Base-by-base conservation (phyloP, 306 rosid genomes). In the Parietaria judaica region DNA sequence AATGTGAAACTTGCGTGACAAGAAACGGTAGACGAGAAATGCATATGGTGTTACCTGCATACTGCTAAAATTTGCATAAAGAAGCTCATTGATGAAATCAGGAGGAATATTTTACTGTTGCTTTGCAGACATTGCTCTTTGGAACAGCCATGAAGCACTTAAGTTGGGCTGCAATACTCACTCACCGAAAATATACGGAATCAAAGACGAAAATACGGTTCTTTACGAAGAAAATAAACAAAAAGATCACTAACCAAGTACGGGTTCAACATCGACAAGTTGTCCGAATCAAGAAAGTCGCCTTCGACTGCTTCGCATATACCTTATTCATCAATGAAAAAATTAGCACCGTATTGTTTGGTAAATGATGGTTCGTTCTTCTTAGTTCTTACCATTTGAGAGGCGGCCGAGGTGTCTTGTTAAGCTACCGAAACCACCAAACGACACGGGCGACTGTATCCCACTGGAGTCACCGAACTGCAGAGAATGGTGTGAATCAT, bases 401-500 rank as follows among this genome's bases (percentile, higher is more conserved):
- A 80, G 78, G 80, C 98, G 87, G 49, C 82, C 87, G 66, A 92
- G 84, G 74, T 88, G 98, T 79, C 96, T 88, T 56, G 96, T 80
- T 80, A 92, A 70, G 81, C 98, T 92, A 62, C 98, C 96, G 56
- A 92, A 92, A 51, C 95, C 94, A 53, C 96, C 98, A 66, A 88
- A 92, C 61, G 95, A 88, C 64, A 92, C 90, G 10, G 96, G 99
- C 53, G 99, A 88, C 54, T 86, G 95, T 75, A 92, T 81, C 71
- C 99, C 99, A 73, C 96, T 92, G 14, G 99, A 94, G 68, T 86
- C 99, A 44, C 96, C 99, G 67, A 92, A 84, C 96, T 92, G 74
- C 84, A 77, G 14, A 74, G 61, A 77, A 82, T 60, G 48, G 70
- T 67, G 51, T 64, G 67, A 41, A 57, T 46, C 67, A 64, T 39